Conservation (phyloP, 2,329 filamentous ascomycete genomes). For the Ceratocystis huliohia region DNA sequence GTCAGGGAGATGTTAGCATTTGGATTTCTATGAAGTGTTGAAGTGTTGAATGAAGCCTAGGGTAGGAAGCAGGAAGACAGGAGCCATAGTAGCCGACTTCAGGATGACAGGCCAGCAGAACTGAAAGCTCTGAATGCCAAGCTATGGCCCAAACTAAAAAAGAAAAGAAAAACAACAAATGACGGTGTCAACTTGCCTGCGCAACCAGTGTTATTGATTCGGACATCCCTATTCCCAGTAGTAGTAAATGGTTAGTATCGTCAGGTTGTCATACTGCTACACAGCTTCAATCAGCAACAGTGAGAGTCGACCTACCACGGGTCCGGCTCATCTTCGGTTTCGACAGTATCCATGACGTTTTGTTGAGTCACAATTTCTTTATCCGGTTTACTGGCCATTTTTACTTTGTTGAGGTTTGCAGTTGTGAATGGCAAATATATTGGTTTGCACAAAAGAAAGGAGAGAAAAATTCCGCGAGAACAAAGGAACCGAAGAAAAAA, state of each 20-base stretch:
- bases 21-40: background rate
- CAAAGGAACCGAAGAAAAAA: background rate
- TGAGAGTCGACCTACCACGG: slow-evolving; percentile 55
- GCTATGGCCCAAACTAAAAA: background rate
- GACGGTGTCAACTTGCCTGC: slow-evolving; percentile 46
- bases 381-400: slow-evolving; percentile 29
- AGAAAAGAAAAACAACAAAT: no score
- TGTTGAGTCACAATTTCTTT: slow-evolving; percentile 24
- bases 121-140: background rate
- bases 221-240: slow-evolving; percentile 61
- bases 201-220: slow-evolving; percentile 94
- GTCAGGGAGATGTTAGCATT: background rate
- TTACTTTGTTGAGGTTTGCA: background rate
- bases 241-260: background rate
- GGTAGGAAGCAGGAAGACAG: background rate
- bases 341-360: slow-evolving; percentile 25
- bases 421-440: background rate
- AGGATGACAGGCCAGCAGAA: background rate
- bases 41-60: no score
- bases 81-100: background rate
- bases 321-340: slow-evolving; percentile 78
- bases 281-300: background rate
- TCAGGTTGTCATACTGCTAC: background rate
- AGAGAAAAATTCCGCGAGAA: background rate
- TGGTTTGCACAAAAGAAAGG: background rate